Evolutionary conservation across 164 flowering plant genomes (phyloP).

Genomic region (Protea cynaroides): DNA sequence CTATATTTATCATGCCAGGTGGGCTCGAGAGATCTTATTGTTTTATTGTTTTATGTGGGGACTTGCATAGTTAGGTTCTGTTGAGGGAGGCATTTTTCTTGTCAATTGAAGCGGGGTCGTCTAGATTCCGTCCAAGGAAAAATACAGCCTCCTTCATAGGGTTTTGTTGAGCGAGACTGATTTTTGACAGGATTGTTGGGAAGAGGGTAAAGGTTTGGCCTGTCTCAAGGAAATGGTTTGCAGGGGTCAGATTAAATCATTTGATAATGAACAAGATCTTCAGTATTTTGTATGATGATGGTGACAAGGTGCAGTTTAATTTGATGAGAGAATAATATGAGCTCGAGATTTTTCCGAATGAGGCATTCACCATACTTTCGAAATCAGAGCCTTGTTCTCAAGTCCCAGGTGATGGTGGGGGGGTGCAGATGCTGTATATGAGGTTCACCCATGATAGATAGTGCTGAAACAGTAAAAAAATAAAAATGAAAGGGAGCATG

Average conservation of each 20-base stretch:
- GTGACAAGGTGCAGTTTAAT: constrained; percentile 11
- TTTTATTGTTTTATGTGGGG: no score
- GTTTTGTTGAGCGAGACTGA: constrained; percentile 8
- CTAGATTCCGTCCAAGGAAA: constrained; percentile 10
- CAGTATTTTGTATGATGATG: constrained; percentile 12
- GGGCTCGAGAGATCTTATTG: no score
- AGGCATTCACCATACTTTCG: constrained; percentile 3
- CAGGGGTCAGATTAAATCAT: constrained; percentile 10
- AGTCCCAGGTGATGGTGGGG: constrained; percentile 1
- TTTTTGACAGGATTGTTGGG: constrained; percentile 7
- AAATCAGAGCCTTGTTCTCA: neutral
- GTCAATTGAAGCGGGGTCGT: neutral
- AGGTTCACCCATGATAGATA: neutral
- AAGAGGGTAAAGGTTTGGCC: constrained; percentile 14
- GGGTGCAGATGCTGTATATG: neutral
- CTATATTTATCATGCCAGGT: no score
- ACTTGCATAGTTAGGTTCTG: no score
- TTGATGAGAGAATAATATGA: constrained; percentile 9
- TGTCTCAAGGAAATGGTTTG: constrained; percentile 13
- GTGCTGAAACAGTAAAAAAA: neutral
- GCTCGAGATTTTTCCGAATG: constrained; percentile 9
- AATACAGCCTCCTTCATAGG: constrained; percentile 6
- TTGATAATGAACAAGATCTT: constrained; percentile 7
- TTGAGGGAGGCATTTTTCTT: neutral
- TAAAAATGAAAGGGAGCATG: neutral